Evolutionary conservation across 768 basidiomycete genomes (phyloP), one percentile per base, ranked within the genome.

Genomic region (Suillus clintonianus): DNA sequence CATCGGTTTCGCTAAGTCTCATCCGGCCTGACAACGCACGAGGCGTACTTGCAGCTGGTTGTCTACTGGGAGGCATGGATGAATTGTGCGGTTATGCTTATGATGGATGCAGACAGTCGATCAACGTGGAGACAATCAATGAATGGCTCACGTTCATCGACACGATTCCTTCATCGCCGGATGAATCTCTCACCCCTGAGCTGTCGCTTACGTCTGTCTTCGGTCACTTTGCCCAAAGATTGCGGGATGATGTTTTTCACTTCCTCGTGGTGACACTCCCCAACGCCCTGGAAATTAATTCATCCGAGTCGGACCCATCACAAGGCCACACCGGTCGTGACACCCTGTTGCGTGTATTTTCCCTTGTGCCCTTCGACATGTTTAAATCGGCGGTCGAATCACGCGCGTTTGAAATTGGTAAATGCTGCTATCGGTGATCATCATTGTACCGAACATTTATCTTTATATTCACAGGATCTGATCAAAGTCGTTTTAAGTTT

Each of bases 401-500:
- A 3, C 87, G 89, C 34, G 83, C 81, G 30, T 93, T 94, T 79
- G 85, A 88, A 74, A 90, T 94, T 65, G 92, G 92, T 92, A 65
- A 63, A 81, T 73, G 64, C 63, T 66, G 54, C 57, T 64, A 60
- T 62, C 54, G 62, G 62, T 51, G 39, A n/a, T 62, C 32, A 11
- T 53, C 41, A 14, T 37, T 36, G 34, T 59, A 53, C 50, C 66
- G 53, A 56, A 50, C 27, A 34, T 62, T 71, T 65, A 62, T 64
- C 59, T 60, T 71, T 47, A 59, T 67, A 30, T 53, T 64, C 74
- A 68, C 75, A 90, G 91, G 89, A 24, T 86, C 90, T 63, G 91
- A 92, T 77, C 94, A 95, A 73, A 86, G 87, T 64, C 87, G 94
- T 53, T 97, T 95, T 80, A 90, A 90, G 71, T 96, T 96, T 77